Conservation (phyloP, 495 filamentous ascomycete species). For the Lindgomyces ingoldianus region DNA sequence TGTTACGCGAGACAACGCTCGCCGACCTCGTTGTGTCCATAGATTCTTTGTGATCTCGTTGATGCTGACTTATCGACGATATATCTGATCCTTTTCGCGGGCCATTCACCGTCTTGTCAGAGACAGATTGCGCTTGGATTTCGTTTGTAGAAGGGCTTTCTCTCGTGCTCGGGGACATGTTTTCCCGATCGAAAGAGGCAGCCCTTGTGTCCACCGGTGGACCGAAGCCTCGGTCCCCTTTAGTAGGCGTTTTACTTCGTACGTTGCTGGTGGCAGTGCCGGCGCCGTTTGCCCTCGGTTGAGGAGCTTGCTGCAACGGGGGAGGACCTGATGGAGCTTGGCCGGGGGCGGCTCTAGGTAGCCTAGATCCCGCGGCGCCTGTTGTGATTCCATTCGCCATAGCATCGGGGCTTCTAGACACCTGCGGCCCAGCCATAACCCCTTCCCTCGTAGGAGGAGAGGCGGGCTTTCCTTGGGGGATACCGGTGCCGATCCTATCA, state of each 20-base stretch:
- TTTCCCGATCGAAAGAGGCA: conserved; percentile 49
- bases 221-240: conserved; percentile 46
- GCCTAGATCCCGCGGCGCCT: conserved; percentile 54
- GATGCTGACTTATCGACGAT: neutral
- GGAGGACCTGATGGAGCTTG: conserved; percentile 79
- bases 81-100: conserved; percentile 29
- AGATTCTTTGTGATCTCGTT: conserved; percentile 17
- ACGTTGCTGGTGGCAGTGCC: conserved; percentile 7
- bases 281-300: conserved; percentile 58
- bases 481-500: conserved; percentile 28
- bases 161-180: conserved; percentile 54
- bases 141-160: conserved; percentile 43
- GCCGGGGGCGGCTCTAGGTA: conserved; percentile 67
- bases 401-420: conserved; percentile 42
- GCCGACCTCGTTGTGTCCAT: conserved; percentile 33
- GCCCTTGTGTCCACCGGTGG: conserved; percentile 56
- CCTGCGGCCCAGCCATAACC: conserved; percentile 29
- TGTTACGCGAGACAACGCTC: conserved; percentile 33
- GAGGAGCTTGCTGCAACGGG: conserved; percentile 81
- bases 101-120: conserved; percentile 14
- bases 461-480: conserved; percentile 24
- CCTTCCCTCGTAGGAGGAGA: conserved; percentile 23
- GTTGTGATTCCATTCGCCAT: conserved; percentile 27
- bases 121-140: neutral
- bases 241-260: conserved; percentile 62